A percentile compares a stretch with the other conserved stretches of the same genome.
These are phyloP conservation scores for Psilocybe cubensis DNA, from an alignment of 768 basidiomycete genomes.

Conservation along the genomic window DNA sequence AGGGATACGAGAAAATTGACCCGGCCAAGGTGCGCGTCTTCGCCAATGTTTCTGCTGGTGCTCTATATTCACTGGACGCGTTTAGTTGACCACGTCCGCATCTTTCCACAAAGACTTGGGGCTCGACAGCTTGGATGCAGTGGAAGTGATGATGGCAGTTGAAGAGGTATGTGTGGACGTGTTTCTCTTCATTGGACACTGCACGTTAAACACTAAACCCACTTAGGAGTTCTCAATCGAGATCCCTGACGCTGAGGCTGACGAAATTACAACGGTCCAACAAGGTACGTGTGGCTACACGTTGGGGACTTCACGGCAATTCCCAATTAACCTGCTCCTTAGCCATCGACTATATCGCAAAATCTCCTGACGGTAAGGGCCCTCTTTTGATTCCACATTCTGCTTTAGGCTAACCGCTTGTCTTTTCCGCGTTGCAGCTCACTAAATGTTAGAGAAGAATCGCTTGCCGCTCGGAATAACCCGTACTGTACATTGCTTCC, in stretches of 20 bases:
- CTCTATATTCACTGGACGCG: background rate
- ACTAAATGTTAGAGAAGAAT: constrained; percentile 40
- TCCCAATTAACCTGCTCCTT: constrained; percentile 23
- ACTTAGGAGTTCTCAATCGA: constrained; percentile 93
- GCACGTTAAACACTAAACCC: background rate
- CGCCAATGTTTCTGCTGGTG: background rate
- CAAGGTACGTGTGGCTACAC: constrained; percentile 63
- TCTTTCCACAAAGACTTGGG: constrained; percentile 84
- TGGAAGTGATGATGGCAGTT: constrained; percentile 98
- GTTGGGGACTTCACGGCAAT: constrained; percentile 9
- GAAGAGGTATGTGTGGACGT: constrained; percentile 71
- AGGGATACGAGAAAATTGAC: constrained; percentile 90
- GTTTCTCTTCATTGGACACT: constrained; percentile 2
- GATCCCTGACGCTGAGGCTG: constrained; percentile 97
- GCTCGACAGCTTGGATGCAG: constrained; percentile 94
- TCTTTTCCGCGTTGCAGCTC: constrained; percentile 41
- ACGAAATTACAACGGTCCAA: constrained; percentile 88
- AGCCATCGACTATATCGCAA: constrained; percentile 96
- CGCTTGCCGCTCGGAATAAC: constrained; percentile 31
- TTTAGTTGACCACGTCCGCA: constrained; percentile 66
- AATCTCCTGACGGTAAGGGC: constrained; percentile 82
- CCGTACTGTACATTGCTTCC: constrained; percentile 42
- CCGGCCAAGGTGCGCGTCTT: constrained; percentile 57
- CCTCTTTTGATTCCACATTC: constrained; percentile 12
- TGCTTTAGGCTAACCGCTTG: constrained; percentile 20